Conservation (phyloP, 2,329 filamentous ascomycete species). For the Cladosporium halotolerans region DNA sequence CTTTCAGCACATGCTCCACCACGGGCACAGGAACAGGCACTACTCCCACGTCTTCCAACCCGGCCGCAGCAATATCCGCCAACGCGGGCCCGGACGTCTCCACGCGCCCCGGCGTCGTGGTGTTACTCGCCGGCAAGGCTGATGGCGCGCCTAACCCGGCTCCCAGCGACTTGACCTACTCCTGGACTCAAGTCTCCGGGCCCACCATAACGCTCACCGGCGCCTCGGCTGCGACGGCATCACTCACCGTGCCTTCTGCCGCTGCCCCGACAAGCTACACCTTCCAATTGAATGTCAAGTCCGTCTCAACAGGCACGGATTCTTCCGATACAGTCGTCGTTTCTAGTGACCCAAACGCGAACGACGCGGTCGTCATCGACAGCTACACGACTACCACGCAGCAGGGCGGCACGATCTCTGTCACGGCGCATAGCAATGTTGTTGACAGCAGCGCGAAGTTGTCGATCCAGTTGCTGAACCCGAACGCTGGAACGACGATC, state of each 20-base stretch:
- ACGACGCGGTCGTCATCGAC: slow-evolving; percentile 29
- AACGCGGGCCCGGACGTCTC: slow-evolving; percentile 18
- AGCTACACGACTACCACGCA: slow-evolving; percentile 28
- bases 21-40: neutral
- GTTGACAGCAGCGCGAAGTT: slow-evolving; percentile 28
- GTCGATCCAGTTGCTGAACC: slow-evolving; percentile 25
- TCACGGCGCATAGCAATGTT: slow-evolving; percentile 32
- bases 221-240: slow-evolving; percentile 11
- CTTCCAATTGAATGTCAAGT: slow-evolving; percentile 28
- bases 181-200: slow-evolving; percentile 16
- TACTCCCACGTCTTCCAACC: neutral
- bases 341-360: slow-evolving; percentile 21
- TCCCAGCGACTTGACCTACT: slow-evolving; percentile 25
- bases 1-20: slow-evolving; percentile 22
- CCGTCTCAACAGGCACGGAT: slow-evolving; percentile 22
- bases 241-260: slow-evolving; percentile 19
- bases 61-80: slow-evolving; percentile 17
- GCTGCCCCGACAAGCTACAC: slow-evolving; percentile 21
- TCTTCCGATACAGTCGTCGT: slow-evolving; percentile 28
- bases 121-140: slow-evolving; percentile 28
- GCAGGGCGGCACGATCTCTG: slow-evolving; percentile 28
- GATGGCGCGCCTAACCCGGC: slow-evolving; percentile 18
- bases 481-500: slow-evolving; percentile 20
- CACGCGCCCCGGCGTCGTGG: slow-evolving; percentile 26
- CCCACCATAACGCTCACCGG: slow-evolving; percentile 22